These are phyloP conservation scores for Polytolypa hystricis DNA, from an alignment of 2,329 filamentous ascomycete species.

Conservation along the genomic window DNA sequence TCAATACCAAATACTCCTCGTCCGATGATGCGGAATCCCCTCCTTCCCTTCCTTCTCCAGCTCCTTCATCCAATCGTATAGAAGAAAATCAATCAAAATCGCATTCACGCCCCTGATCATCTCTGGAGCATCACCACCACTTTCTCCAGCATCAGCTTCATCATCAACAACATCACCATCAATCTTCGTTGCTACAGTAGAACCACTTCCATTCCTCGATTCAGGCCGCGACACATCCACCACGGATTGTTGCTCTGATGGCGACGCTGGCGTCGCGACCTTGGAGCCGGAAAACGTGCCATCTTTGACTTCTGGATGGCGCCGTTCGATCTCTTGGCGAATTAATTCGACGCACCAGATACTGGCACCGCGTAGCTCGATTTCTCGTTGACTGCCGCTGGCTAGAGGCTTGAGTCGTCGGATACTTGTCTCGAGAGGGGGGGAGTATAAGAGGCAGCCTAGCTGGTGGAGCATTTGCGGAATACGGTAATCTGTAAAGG, in stretches of 20 bases:
- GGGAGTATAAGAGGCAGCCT: slow-evolving; percentile 74
- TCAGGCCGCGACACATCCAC: slow-evolving; percentile 2
- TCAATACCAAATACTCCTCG: slow-evolving; percentile 89
- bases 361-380: slow-evolving; percentile 82
- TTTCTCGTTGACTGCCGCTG: slow-evolving; percentile 65
- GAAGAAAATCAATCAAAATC: slow-evolving; percentile 90
- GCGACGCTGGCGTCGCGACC: slow-evolving; percentile 4
- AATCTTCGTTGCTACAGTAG: too few species aligned
- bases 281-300: slow-evolving; percentile 6
- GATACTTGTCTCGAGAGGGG: slow-evolving; percentile 62
- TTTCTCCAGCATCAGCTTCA: slow-evolving; percentile 7
- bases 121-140: not conserved
- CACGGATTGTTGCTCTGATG: slow-evolving; percentile 6
- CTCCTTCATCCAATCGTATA: slow-evolving; percentile 91
- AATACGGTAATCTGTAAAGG: slow-evolving; percentile 66
- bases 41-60: slow-evolving; percentile 51
- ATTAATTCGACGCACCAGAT: slow-evolving; percentile 96
- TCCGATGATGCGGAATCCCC: slow-evolving; percentile 70
- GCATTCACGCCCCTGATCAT: slow-evolving; percentile 56
- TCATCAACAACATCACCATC: slow-evolving; percentile 7
- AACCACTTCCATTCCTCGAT: not conserved
- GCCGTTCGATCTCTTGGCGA: slow-evolving; percentile 61
- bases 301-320: slow-evolving; percentile 53
- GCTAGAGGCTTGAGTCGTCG: slow-evolving; percentile 53
- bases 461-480: slow-evolving; percentile 83